These are phyloP conservation scores for Amborella trichopoda DNA, from an alignment of 164 flowering plant genomes.

Conservation along the genomic window DNA sequence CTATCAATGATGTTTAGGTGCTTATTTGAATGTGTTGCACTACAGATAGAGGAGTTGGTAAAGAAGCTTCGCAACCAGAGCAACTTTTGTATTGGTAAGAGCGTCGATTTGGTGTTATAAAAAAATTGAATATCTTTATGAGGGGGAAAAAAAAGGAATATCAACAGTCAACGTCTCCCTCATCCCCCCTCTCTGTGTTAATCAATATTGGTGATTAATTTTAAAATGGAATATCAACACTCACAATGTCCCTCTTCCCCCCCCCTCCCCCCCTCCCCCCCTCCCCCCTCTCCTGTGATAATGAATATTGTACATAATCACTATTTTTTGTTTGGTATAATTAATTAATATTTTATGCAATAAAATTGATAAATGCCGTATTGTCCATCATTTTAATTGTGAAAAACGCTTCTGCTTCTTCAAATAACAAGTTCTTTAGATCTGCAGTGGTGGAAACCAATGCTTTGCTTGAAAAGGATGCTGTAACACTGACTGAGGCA, in stretches of 20 bases:
- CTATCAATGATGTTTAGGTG: background rate
- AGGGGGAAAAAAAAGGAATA: too few relatives aligned
- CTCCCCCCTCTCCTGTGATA: too few relatives aligned
- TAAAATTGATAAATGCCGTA: background rate
- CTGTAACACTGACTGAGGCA: constrained; percentile 87
- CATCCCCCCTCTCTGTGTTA: too few relatives aligned
- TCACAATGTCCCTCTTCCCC: too few relatives aligned
- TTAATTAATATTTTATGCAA: background rate
- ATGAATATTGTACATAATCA: too few relatives aligned
- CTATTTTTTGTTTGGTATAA: background rate
- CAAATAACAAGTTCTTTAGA: background rate
- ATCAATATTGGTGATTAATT: too few relatives aligned
- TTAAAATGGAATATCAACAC: too few relatives aligned
- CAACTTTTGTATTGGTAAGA: constrained; percentile 61
- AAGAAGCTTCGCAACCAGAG: constrained; percentile 42
- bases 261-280: too few relatives aligned
- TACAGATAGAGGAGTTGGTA: constrained; percentile 62
- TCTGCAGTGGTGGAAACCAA: constrained; percentile 71
- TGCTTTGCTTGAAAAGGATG: constrained; percentile 53
- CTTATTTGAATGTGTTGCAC: background rate
- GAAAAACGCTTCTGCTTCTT: background rate
- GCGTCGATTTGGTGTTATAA: constrained; percentile 3
- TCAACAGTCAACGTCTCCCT: too few relatives aligned
- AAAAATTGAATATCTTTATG: background rate
- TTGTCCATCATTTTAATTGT: background rate